Base-by-base conservation (phyloP, 78 protist genomes). In the Dictyostelium citrinum region DNA sequence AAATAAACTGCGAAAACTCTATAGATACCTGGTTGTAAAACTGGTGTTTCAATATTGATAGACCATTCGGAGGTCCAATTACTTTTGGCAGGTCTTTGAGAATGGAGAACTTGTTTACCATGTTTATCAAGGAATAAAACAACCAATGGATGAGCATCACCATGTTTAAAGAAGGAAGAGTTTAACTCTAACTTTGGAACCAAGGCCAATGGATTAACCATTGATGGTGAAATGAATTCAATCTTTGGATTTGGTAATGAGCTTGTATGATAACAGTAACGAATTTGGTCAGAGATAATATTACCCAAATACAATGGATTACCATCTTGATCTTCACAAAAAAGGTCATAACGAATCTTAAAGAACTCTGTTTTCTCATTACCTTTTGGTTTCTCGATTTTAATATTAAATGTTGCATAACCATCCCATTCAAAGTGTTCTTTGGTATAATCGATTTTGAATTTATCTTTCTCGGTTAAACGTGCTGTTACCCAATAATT, bases 31-130 rank as follows among this genome's bases (percentile, higher is more conserved):
- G 77, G 46, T 16, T 1, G 22, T 14, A 70, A 16, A 33, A 33
- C 77, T 14, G 77, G 77, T 16, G 77, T 70, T 31, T 70, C 77
- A 33, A 70, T 70, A 17, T 70, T 70, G 6, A 70, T 70, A 6
- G 77, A 70, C 77, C 77, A 70, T 70, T 70, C 77, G 17, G 77
- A 70, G n/a, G 77, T 70, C 77, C 77, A 70, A 33, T 33, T 70
- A 17, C 77, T 70, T 33, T 70, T 70, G 20, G 39, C 35, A 12
- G 77, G 77, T 70, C 77, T 70, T 33, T 70, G 46, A 29, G 31
- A 27, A 70, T 70, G 43, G 14, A 29, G 43, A 33, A 70, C 77
- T 12, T 20, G 22, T 27, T 70, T 70, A 33, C 77, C 77, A 70
- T 31, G 43, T 70, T 70, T 27, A 33, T 70, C 77, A 5, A 70